Evolutionary conservation across 306 rosid species (phyloP).

Genomic region (Alnus glutinosa): DNA sequence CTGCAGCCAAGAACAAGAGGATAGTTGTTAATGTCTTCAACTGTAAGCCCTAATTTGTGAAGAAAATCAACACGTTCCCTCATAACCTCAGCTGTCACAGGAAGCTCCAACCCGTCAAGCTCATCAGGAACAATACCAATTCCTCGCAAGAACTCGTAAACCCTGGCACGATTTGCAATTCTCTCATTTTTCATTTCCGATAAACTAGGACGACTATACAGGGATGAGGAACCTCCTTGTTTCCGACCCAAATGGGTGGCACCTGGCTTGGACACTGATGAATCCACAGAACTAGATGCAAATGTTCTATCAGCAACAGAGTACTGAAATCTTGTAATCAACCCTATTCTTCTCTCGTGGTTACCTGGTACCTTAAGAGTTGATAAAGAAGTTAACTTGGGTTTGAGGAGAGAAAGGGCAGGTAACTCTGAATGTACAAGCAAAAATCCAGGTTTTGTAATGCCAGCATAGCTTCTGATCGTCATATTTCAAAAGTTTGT

Average conservation of each 20-base stretch:
- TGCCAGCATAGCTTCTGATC: slow-evolving; percentile 48
- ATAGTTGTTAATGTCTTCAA: slow-evolving; percentile 84
- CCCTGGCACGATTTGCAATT: slow-evolving; percentile 54
- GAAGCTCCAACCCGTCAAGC: slow-evolving; percentile 98
- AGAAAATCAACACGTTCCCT: slow-evolving; percentile 93
- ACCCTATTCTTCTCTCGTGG: slow-evolving; percentile 44
- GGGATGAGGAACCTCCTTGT: slow-evolving; percentile 51
- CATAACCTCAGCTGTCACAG: slow-evolving; percentile 90
- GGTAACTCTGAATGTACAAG: slow-evolving; percentile 59
- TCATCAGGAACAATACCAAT: slow-evolving; percentile 93
- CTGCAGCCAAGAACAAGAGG: slow-evolving; percentile 97
- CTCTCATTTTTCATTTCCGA: slow-evolving; percentile 72
- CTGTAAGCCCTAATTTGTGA: slow-evolving; percentile 74
- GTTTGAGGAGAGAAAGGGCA: slow-evolving; percentile 42
- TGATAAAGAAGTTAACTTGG: slow-evolving; percentile 45
- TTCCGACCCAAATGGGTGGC: slow-evolving; percentile 39
- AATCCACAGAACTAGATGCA: slow-evolving; percentile 38
- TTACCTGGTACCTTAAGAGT: slow-evolving; percentile 40
- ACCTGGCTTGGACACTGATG: slow-evolving; percentile 32
- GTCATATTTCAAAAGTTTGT: slow-evolving; percentile 40
- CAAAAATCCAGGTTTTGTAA: slow-evolving; percentile 58
- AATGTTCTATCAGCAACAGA: slow-evolving; percentile 53
- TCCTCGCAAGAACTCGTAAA: slow-evolving; percentile 70
- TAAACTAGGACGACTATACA: slow-evolving; percentile 79
- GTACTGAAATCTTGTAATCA: slow-evolving; percentile 48